phyloP scores from a whole-genome alignment of 1,139 yeast genomes.

The Debaryomyces fabryi region DNA sequence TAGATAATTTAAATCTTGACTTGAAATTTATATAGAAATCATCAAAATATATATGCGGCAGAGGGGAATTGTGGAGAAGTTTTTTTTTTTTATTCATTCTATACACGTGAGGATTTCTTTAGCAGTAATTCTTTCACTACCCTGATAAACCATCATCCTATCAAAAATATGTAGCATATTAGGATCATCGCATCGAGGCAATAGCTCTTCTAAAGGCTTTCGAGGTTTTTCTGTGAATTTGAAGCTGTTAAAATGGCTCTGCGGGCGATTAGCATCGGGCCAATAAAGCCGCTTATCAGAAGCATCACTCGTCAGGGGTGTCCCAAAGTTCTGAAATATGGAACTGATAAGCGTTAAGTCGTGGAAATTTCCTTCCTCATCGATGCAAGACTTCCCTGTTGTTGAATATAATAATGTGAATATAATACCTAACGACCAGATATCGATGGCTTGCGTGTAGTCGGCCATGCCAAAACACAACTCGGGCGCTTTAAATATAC shows the following conservation, averaged over 20 bases:
- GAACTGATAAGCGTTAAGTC: slow-evolving; percentile 68
- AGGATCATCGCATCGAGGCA: slow-evolving; percentile 31
- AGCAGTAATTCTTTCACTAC: slow-evolving; percentile 19
- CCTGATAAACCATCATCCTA: slow-evolving; percentile 29
- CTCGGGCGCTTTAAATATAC: slow-evolving; percentile 84
- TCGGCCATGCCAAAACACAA: slow-evolving; percentile 66
- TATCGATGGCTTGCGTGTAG: slow-evolving; percentile 67
- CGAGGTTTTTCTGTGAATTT: slow-evolving; percentile 24
- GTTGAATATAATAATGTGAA: slow-evolving; percentile 60
- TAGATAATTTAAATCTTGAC: not conserved
- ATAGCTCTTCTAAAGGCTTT: slow-evolving; percentile 16
- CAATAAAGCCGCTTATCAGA: slow-evolving; percentile 30
- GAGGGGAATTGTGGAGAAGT: slow-evolving; percentile 7
- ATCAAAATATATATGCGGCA: slow-evolving; percentile 4
- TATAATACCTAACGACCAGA: slow-evolving; percentile 80
- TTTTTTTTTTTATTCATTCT: not conserved
- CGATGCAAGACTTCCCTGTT: slow-evolving; percentile 46
- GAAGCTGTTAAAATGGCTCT: slow-evolving; percentile 35
- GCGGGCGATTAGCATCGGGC: slow-evolving; percentile 39
- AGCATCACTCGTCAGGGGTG: slow-evolving; percentile 63
- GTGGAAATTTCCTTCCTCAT: slow-evolving; percentile 36
- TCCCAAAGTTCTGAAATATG: slow-evolving; percentile 69
- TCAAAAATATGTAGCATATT: slow-evolving; percentile 22
- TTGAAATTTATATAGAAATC: not conserved
- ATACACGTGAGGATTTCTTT: slow-evolving; percentile 13